phyloP scores from a whole-genome alignment of 495 filamentous ascomycete genomes.

The Aspergillus conjunctus region DNA sequence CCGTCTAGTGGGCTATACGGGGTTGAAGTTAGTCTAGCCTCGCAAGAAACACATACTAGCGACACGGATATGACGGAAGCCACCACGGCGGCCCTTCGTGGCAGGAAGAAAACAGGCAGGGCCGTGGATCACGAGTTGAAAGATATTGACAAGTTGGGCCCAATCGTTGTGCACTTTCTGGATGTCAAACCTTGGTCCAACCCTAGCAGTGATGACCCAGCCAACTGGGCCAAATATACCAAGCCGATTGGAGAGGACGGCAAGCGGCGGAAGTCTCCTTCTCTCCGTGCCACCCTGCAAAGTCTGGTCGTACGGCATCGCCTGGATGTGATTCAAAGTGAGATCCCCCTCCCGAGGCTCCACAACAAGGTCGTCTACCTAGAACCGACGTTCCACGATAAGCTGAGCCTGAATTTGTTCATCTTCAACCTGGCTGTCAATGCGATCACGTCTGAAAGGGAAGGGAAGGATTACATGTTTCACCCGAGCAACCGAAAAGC shows the following conservation, averaged over 20 bases:
- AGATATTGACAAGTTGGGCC: constrained; percentile 74
- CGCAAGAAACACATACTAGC: constrained; percentile 44
- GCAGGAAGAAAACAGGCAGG: constrained; percentile 41
- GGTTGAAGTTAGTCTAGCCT: constrained; percentile 63
- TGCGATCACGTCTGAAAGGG: constrained; percentile 83
- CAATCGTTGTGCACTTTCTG: constrained; percentile 70
- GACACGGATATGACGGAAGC: constrained; percentile 40
- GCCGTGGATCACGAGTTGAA: constrained; percentile 58
- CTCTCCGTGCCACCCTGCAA: constrained; percentile 70
- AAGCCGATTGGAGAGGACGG: constrained; percentile 62
- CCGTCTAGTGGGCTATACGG: constrained; percentile 82
- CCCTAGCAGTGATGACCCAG: constrained; percentile 46
- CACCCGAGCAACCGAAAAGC: constrained; percentile 67
- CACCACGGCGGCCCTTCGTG: constrained; percentile 35
- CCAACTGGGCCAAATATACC: constrained; percentile 75
- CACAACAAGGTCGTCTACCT: constrained; percentile 72
- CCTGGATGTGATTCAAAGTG: constrained; percentile 65
- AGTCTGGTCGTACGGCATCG: constrained; percentile 80
- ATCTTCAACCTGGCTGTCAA: constrained; percentile 79
- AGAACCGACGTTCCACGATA: constrained; percentile 82
- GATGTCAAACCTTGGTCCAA: constrained; percentile 77
- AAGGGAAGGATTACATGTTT: constrained; percentile 86
- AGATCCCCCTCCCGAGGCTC: constrained; percentile 67
- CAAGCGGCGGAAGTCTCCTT: constrained; percentile 56
- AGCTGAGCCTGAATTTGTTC: constrained; percentile 81